These are phyloP conservation scores for Citrus inodora DNA, from an alignment of 345 rosid species.

Conservation along the genomic window DNA sequence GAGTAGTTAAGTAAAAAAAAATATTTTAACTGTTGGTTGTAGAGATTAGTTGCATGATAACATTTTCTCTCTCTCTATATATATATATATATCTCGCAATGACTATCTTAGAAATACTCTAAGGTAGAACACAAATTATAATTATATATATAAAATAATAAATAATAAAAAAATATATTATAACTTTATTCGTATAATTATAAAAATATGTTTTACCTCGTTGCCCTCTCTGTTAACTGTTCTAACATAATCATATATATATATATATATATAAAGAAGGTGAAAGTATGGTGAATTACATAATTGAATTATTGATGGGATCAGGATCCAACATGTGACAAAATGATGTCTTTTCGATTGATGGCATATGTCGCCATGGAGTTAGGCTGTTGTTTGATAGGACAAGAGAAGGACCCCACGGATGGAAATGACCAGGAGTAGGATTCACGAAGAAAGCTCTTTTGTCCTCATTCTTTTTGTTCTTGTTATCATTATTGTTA, in stretches of 20 bases:
- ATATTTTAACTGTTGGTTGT: too few relatives aligned
- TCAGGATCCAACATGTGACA: not conserved
- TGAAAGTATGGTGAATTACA: not conserved
- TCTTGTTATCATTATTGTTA: not conserved
- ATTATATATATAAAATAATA: too few relatives aligned
- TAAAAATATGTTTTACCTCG: too few relatives aligned
- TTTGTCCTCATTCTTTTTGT: not conserved
- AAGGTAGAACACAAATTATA: accelerated
- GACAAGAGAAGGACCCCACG: not conserved
- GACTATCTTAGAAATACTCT: accelerated
- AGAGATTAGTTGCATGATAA: too few relatives aligned
- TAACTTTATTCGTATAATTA: too few relatives aligned
- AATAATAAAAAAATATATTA: too few relatives aligned
- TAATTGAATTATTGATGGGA: not conserved
- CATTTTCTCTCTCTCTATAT: too few relatives aligned
- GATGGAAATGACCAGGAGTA: not conserved
- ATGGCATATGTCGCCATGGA: not conserved
- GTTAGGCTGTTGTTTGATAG: not conserved
- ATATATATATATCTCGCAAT: too few relatives aligned
- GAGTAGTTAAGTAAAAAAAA: too few relatives aligned
- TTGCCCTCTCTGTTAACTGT: too few relatives aligned
- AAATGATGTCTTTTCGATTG: not conserved
- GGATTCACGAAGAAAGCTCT: not conserved
- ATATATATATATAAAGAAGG: too few relatives aligned
- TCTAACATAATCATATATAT: too few relatives aligned